Evolutionary conservation across 2,329 filamentous ascomycete species (phyloP), one percentile per base, ranked within the genome.

Genomic region (Aspergillus terreus): DNA sequence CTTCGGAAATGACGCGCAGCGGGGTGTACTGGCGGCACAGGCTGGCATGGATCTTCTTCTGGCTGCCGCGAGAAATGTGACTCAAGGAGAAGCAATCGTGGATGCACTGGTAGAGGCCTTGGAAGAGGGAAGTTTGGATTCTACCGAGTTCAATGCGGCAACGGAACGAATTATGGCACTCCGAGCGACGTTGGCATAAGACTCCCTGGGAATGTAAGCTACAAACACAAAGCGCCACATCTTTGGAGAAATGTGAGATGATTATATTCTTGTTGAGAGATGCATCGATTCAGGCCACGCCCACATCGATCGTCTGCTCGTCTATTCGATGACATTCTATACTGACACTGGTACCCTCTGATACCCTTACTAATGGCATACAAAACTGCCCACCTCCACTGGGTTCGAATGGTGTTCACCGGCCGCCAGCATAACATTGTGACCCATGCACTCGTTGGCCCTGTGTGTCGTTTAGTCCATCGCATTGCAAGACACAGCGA

Each of bases 31-130:
- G 43, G 66, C 64, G 32, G 55, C 47, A 11, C 50, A 57, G 44
- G 66, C 65, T 19, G 66, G 66, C 6, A 60, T 66, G 55, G 66
- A 69, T 61, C 48, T 68, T 10, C 52, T 69, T 44, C 58, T 69
- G 30, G 66, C 62, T 11, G 53, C 65, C 6, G 59, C 46, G 12
- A 47, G 58, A 27, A 63, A 66, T 53, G 60, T 65, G 6, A 61
- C 60, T 3, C 65, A 68, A 46, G 66, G 66, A 4, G 59, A 64
- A 40, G 51, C 38, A n/a, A 56, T 68, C 17, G 51, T 58, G 5
- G 38, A 62, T 41, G 56, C 54, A 6, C 27, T 64, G 15, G 46
- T 57, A 4, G 42, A 52, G 19, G 62, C 57, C 6, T 32, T 67
- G 53, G 6, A 21, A 6, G 19, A 23, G 4, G 40, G 40, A 1